Base-by-base conservation (phyloP, 129 eudicot genomes). In the Lonicera japonica region DNA sequence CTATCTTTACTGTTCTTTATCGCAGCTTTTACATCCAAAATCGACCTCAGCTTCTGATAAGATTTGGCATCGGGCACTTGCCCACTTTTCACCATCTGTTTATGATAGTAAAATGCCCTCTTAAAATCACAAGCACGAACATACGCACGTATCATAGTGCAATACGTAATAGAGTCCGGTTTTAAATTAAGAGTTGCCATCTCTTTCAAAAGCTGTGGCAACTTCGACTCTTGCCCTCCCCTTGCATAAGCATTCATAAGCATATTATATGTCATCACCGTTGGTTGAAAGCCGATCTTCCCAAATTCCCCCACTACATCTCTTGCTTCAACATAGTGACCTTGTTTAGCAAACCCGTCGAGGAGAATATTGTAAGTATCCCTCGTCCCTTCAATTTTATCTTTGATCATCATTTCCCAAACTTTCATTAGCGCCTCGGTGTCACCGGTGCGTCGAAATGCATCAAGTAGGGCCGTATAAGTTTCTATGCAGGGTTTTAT, bases 321-420 rank as follows among this genome's bases (percentile, higher is more conserved):
- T 25, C 98, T 79, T 50, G 96, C 98, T 56, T 92, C 98, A 18
- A 70, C 66, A 53, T 84, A 92, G 25, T 41, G 70, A 4, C 98
- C 98, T 70, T 92, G 86, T 75, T 92, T 92, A 1, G 98, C 94
- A 69, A 92, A 92, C 53, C 96, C 98, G 40, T 92, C 98, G 0
- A 92, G 70, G 39, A 87, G 89, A 56, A 80, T 85, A 56, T 85
- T 87, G 58, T 87, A 92, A 5, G 96, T 92, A 61, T 84, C 96
- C 1, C 87, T 82, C 1, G 98, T 92, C 21, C 96, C 96, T 76
- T 70, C 83, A 39, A 92, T 64, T 75, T 82, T 92, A n/a, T 87
- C 80, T 15, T 54, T 77, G n/a, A 85, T 84, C 96, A 92, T 92
- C 78, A 73, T 80, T 75, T 87, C 87, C 98, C 98, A 92, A 24